Conservation (phyloP, 2,329 filamentous ascomycete species). For the Aspergillus neoniger region DNA sequence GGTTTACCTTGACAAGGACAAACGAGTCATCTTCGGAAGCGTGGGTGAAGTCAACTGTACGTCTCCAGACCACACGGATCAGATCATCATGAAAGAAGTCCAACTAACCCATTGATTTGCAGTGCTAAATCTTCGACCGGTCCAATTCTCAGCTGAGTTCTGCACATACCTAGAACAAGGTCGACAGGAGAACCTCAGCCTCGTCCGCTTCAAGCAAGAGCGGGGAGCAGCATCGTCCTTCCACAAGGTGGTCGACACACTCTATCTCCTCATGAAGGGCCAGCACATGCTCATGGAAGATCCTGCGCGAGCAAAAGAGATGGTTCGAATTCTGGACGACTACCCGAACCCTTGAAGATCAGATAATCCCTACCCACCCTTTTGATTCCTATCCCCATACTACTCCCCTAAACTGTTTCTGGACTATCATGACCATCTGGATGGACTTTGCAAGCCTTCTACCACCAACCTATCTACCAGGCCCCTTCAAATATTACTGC, state of each 20-base stretch:
- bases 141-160: slow-evolving; percentile 83
- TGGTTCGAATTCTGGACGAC: slow-evolving; percentile 50
- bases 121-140: slow-evolving; percentile 81
- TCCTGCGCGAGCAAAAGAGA: slow-evolving; percentile 67
- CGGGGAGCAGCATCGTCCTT: slow-evolving; percentile 91
- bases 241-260: slow-evolving; percentile 75
- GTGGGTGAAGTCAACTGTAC: slow-evolving; percentile 78
- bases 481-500: too few relatives aligned
- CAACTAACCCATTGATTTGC: slow-evolving; percentile 19
- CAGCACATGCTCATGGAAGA: slow-evolving; percentile 70
- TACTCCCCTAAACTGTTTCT: too few relatives aligned
- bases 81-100: background rate
- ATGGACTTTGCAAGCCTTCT: too few relatives aligned
- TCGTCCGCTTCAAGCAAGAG: slow-evolving; percentile 85
- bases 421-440: too few relatives aligned
- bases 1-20: slow-evolving; percentile 74
- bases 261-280: slow-evolving; percentile 67
- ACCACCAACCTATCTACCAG: too few relatives aligned
- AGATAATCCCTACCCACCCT: background rate
- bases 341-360: slow-evolving; percentile 20
- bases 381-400: too few relatives aligned
- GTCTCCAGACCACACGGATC: slow-evolving; percentile 35
- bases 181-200: slow-evolving; percentile 71
- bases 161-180: slow-evolving; percentile 89
- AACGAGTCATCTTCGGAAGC: slow-evolving; percentile 76